Evolutionary conservation across 169 alveolate species (phyloP).

Genomic region (Eimeria necatrix): DNA sequence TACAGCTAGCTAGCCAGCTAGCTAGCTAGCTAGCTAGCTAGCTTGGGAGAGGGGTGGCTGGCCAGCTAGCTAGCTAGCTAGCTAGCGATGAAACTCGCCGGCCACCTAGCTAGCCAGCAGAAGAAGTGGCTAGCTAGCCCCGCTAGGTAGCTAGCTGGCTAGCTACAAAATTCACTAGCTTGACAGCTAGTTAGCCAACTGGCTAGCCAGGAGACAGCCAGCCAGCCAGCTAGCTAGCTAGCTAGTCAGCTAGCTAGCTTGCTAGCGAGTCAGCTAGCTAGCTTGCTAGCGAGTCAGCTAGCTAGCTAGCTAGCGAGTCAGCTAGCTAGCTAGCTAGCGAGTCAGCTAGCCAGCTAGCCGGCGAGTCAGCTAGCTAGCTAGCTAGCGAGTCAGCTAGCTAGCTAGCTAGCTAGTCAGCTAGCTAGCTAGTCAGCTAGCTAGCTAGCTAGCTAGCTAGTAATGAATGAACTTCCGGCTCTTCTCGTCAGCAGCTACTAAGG

Average conservation of each 20-base stretch:
- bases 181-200: not conserved
- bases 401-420: constrained; percentile 29
- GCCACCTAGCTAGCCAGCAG: not conserved
- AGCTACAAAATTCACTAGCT: not conserved
- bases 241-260: constrained; percentile 1
- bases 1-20: too few relatives aligned
- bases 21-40: too few relatives aligned
- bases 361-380: not conserved
- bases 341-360: too few relatives aligned
- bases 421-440: constrained; percentile 34
- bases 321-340: too few relatives aligned
- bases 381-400: constrained; percentile 31
- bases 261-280: too few relatives aligned
- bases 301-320: too few relatives aligned
- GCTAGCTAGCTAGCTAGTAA: not conserved
- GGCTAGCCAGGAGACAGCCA: not conserved
- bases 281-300: too few relatives aligned
- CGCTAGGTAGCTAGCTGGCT: not conserved
- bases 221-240: not conserved
- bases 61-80: too few relatives aligned
- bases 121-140: not conserved
- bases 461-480: constrained; percentile 31
- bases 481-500: constrained; percentile 10
- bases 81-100: too few relatives aligned
- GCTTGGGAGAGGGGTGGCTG: too few relatives aligned